These are phyloP conservation scores for Firmiana major DNA, from an alignment of 345 rosid genomes.

Conservation along the genomic window DNA sequence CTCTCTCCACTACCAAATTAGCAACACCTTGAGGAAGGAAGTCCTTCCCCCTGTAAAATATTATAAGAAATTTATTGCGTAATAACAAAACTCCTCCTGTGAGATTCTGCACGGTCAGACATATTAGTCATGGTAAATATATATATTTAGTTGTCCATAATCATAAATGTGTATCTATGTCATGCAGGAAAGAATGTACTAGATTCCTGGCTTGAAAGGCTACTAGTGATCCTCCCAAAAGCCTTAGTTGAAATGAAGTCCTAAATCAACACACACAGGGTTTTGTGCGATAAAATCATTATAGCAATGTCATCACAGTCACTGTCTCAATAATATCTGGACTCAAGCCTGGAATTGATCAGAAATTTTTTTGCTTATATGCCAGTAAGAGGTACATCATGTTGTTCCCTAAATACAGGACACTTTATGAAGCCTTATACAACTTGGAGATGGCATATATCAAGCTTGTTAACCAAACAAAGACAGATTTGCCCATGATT, in stretches of 20 bases:
- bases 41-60: constrained; percentile 84
- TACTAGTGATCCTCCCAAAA: neutral
- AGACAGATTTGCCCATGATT: neutral
- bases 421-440: neutral
- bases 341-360: neutral
- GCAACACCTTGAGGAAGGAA: constrained; percentile 58
- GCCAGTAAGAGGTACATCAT: neutral
- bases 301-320: neutral
- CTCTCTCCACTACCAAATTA: constrained; percentile 55
- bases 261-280: neutral
- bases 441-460: neutral
- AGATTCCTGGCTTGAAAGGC: neutral
- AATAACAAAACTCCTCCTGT: constrained; percentile 79
- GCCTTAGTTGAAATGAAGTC: neutral
- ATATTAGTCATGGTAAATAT: constrained; percentile 3
- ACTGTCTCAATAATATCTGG: neutral
- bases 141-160: neutral
- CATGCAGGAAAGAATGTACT: neutral
- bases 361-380: neutral
- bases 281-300: neutral
- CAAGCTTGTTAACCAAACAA: neutral
- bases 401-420: neutral
- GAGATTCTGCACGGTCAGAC: constrained; percentile 44
- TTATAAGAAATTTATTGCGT: constrained; percentile 64
- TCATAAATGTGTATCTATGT: neutral